These are phyloP conservation scores for Sporobolomyces roseus DNA, from an alignment of 768 basidiomycete genomes.

Conservation along the genomic window DNA sequence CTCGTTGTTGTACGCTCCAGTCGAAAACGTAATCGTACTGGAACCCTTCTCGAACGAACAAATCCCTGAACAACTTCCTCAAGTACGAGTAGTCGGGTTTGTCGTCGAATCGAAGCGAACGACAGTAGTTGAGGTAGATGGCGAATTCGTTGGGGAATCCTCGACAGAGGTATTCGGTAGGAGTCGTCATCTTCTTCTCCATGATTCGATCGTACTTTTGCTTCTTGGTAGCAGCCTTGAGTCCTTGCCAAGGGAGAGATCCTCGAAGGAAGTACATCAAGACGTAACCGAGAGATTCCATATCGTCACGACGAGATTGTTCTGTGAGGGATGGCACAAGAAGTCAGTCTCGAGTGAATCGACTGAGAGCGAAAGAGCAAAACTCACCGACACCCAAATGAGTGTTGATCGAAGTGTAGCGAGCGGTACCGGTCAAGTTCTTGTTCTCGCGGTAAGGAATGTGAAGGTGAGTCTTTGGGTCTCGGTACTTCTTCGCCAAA, in stretches of 20 bases:
- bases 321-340: conserved; percentile 52
- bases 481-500: conserved; percentile 98
- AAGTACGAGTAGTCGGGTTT: conserved; percentile 99
- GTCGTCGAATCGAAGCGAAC: conserved; percentile 98
- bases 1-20: conserved; percentile 71
- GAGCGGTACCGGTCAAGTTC: conserved; percentile 97
- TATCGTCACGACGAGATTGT: conserved; percentile 94
- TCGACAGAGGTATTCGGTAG: conserved; percentile 92
- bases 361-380: background rate
- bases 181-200: conserved; percentile 99
- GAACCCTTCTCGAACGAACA: conserved; percentile 64
- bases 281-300: conserved; percentile 97
- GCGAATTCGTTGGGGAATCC: conserved; percentile 99
- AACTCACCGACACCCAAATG: conserved; percentile 72
- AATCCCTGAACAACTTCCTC: conserved; percentile 86
- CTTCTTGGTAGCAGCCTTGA: conserved; percentile 99
- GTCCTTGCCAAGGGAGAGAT: conserved; percentile 95
- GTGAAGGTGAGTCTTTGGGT: conserved; percentile 98
- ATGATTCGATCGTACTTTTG: conserved; percentile 99
- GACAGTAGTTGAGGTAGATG: conserved; percentile 98
- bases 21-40: conserved; percentile 99
- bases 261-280: conserved; percentile 99
- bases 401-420: conserved; percentile 99
- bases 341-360: background rate
- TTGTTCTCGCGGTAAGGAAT: conserved; percentile 99